phyloP scores from a whole-genome alignment of 306 rosid species.

The Erythrophleum fordii region DNA sequence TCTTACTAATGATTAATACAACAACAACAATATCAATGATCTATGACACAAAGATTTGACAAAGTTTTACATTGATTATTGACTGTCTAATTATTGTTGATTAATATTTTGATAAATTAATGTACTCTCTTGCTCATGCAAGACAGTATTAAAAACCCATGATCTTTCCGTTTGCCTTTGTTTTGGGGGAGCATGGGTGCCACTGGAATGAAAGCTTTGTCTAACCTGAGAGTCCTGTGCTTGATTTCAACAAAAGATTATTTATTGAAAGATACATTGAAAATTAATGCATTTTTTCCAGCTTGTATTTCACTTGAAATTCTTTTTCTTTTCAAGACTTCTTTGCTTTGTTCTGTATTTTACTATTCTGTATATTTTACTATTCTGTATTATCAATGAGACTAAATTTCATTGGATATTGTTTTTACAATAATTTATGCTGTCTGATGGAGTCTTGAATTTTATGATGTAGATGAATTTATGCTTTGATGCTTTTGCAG shows the following conservation, averaged over 20 bases:
- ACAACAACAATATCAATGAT: too few relatives aligned
- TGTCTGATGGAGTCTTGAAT: slow-evolving; percentile 24
- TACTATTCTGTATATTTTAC: too few relatives aligned
- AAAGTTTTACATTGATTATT: too few relatives aligned
- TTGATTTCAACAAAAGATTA: neutral
- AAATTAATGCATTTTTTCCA: neutral
- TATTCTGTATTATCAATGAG: neutral
- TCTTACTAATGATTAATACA: too few relatives aligned
- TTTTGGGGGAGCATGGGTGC: neutral
- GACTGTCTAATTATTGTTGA: neutral
- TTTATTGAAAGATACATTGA: slow-evolving; percentile 20
- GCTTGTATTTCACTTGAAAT: neutral
- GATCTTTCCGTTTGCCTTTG: neutral
- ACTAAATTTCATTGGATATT: slow-evolving; percentile 1
- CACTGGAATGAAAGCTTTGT: neutral
- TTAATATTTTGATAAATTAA: neutral
- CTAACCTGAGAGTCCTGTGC: slow-evolving; percentile 9
- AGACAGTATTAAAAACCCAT: neutral
- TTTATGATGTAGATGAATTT: slow-evolving; percentile 31
- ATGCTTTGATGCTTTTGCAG: slow-evolving; percentile 59
- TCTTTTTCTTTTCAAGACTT: slow-evolving; percentile 18
- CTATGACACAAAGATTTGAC: too few relatives aligned
- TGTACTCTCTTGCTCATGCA: neutral
- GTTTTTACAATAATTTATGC: slow-evolving; percentile 10
- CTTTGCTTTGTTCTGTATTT: neutral